Base-by-base conservation (phyloP, 2,329 filamentous ascomycete genomes). In the Cyphellophora europaea region DNA sequence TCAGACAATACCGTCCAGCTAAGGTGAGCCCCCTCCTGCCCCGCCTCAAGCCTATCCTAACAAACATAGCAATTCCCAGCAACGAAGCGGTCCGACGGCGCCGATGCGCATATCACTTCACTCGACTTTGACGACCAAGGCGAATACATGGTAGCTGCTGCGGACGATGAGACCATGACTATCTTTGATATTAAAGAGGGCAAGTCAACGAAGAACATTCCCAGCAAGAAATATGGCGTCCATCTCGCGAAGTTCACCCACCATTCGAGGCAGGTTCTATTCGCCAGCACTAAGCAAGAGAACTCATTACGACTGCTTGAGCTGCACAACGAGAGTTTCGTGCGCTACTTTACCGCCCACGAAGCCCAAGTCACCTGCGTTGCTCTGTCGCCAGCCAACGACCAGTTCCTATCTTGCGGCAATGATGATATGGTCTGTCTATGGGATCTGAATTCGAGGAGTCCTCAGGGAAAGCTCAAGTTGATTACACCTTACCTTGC, bases 121-220 rank as follows among this genome's bases (percentile, higher is more conserved):
- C 75, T 98, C 50, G 89, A 98, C 65, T 98, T 94, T 56, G 88
- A 96, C 59, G 88, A 96, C 63, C 82, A 84, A 28, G 91, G 91
- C 57, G 87, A 95, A 58, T 82, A 89, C 32, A 74, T 93, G 40
- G 86, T 98, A 61, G 84, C 88, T 0, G 85, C 87, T 5, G 84
- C 88, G 48, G 87, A 85, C 63, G 91, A 98, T 59, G 88, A 95
- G 57, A 93, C 85, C 3, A 83, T 98, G 43, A 88, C 96, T 54
- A 79, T 98, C 19, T 98, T 93, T 65, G 93, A 91, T 52, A 81
- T 93, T 44, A 84, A 82, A 52, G 87, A 94, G 46, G 91, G 91
- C 4, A 82, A 83, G 41, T 80, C 87, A 49, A 83, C 86, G 30
- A 96, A 96, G 63, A 81, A 80, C 40, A 71, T 95, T 30, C 78